phyloP scores from a whole-genome alignment of 176 grass and related monocot genomes.

The Oryza australiensis region DNA sequence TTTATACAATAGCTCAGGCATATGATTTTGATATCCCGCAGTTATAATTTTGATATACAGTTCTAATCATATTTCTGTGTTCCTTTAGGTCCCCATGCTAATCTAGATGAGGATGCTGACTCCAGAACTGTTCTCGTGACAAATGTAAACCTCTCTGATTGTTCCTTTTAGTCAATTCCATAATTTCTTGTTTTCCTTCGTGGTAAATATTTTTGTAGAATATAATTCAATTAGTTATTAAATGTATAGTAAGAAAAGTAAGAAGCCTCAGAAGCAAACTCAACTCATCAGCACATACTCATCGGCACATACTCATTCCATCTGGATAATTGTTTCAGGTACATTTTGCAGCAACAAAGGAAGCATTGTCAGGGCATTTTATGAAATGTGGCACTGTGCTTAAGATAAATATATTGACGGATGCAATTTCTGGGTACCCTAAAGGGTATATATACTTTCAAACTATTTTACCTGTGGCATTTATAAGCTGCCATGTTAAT shows the following conservation, averaged over 20 bases:
- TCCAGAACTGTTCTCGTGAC: slow-evolving; percentile 66
- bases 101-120: slow-evolving; percentile 55
- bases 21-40: slow-evolving; percentile 1
- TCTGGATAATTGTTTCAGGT: slow-evolving; percentile 52
- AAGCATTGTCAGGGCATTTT: slow-evolving; percentile 76
- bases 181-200: slow-evolving; percentile 4
- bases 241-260: neutral
- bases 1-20: neutral
- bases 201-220: slow-evolving; percentile 12
- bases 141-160: slow-evolving; percentile 41
- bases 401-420: slow-evolving; percentile 66
- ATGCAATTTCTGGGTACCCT: slow-evolving; percentile 68
- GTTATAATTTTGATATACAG: neutral
- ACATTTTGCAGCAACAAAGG: slow-evolving; percentile 86
- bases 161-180: neutral
- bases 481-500: slow-evolving; percentile 9
- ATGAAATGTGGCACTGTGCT: slow-evolving; percentile 67
- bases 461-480: slow-evolving; percentile 27
- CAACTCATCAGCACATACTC: neutral
- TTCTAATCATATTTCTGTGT: slow-evolving; percentile 24
- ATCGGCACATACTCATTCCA: neutral
- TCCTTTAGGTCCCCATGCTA: slow-evolving; percentile 46
- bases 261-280: neutral
- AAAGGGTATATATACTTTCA: slow-evolving; percentile 70
- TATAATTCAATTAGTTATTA: slow-evolving; percentile 6